These are phyloP conservation scores for Chalara sp. DNA, from an alignment of 2,329 filamentous ascomycete genomes.

Conservation along the genomic window DNA sequence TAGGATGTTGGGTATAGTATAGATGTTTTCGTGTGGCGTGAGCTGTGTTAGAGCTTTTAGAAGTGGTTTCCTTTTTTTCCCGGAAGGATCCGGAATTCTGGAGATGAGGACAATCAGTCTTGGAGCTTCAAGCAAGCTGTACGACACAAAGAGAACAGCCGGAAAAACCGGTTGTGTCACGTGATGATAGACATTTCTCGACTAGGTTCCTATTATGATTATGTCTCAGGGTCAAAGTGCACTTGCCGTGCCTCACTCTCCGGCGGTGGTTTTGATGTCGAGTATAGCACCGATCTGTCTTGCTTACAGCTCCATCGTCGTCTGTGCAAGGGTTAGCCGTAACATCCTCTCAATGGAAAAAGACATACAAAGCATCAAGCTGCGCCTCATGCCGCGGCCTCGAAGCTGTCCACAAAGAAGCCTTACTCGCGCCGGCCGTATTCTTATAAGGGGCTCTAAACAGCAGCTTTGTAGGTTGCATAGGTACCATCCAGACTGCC, in stretches of 20 bases:
- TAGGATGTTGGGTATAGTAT: conserved; percentile 90
- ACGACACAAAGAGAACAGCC: too few relatives aligned
- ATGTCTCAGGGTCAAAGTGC: too few relatives aligned
- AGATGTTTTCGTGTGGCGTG: conserved; percentile 76
- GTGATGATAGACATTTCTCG: background rate
- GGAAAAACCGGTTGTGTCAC: background rate
- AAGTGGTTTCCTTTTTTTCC: conserved; percentile 14
- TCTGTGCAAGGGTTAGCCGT: too few relatives aligned
- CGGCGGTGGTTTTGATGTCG: background rate
- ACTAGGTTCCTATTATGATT: too few relatives aligned
- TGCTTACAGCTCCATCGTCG: too few relatives aligned
- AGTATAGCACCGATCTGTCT: background rate
- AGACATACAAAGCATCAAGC: background rate
- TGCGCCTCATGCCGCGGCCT: background rate
- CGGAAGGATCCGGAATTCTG: too few relatives aligned
- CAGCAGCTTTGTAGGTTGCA: background rate
- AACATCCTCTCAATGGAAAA: too few relatives aligned
- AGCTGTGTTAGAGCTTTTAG: conserved; percentile 22
- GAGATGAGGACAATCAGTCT: too few relatives aligned
- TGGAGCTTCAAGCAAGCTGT: too few relatives aligned
- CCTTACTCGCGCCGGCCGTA: background rate
- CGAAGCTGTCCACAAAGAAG: background rate
- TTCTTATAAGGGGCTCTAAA: background rate
- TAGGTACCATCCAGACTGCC: background rate
- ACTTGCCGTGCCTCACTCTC: too few relatives aligned